Percentiles rank a stretch among this genome's conserved stretches.
Evolutionary conservation across 805 yeast species (phyloP).

Genomic region (Candida glaebosa): DNA sequence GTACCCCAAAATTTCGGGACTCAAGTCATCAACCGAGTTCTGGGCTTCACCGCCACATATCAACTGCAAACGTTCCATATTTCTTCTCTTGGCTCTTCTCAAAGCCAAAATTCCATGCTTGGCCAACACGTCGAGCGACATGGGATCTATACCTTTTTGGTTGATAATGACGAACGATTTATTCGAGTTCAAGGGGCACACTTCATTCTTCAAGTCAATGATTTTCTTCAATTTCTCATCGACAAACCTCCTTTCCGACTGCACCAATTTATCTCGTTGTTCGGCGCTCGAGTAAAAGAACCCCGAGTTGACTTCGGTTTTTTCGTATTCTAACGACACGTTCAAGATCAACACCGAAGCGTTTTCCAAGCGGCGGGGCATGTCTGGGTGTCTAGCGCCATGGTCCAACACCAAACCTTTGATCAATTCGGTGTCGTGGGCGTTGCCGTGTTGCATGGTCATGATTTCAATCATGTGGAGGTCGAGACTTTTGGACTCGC

Average conservation of each 20-base stretch:
- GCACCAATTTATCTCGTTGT: constrained; percentile 92
- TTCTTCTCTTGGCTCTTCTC: constrained; percentile 97
- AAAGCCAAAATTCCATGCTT: constrained; percentile 89
- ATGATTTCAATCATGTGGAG: constrained; percentile 97
- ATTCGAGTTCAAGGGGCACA: constrained; percentile 70
- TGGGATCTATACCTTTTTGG: constrained; percentile 98
- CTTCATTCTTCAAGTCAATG: constrained; percentile 88
- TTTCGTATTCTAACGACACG: constrained; percentile 94
- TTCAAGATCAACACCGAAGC: constrained; percentile 85
- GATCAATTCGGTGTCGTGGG: constrained; percentile 77
- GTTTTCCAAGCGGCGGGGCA: constrained; percentile 86
- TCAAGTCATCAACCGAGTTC: constrained; percentile 90
- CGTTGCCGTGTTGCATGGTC: constrained; percentile 93
- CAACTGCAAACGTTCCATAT: constrained; percentile 96
- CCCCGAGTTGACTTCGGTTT: constrained; percentile 95
- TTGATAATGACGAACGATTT: constrained; percentile 90
- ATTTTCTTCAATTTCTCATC: constrained; percentile 90
- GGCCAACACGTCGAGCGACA: constrained; percentile 92
- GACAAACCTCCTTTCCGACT: constrained; percentile 89
- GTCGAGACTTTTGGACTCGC: constrained; percentile 57
- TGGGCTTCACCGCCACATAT: constrained; percentile 98
- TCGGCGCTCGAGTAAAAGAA: constrained; percentile 93
- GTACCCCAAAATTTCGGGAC: constrained; percentile 75
- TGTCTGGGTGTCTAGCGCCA: constrained; percentile 98
- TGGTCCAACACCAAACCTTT: constrained; percentile 94